These are phyloP conservation scores for Scutellaria galericulata DNA, from an alignment of 257 asterid genomes.

Conservation along the genomic window DNA sequence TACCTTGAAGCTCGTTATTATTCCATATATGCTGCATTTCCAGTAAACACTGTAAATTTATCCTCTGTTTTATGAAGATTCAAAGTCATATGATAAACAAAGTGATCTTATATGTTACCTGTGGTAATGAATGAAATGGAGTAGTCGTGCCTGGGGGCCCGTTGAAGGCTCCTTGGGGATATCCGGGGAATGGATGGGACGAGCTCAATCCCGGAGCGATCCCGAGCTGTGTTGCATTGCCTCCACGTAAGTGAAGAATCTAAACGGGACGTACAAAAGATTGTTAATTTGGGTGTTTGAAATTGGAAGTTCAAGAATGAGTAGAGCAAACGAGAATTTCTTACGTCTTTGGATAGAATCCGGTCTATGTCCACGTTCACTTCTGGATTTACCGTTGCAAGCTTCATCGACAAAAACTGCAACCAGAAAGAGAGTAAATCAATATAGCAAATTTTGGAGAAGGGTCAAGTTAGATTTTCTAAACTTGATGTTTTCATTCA, in stretches of 20 bases:
- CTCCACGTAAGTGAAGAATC: conserved; percentile 70
- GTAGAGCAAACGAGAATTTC: conserved; percentile 28
- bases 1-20: conserved; percentile 61
- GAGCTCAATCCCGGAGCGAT: conserved; percentile 54
- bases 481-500: not conserved
- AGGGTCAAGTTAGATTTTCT: not conserved
- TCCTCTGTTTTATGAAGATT: not conserved
- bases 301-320: not conserved
- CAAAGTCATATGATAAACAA: not conserved
- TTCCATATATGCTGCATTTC: conserved; percentile 61
- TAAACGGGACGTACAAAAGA: conserved; percentile 33
- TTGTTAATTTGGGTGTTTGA: conserved; percentile 5
- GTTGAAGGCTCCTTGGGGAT: conserved; percentile 57
- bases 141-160: conserved; percentile 46
- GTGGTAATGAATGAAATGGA: conserved; percentile 61
- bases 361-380: conserved; percentile 67
- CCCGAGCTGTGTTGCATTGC: conserved; percentile 51
- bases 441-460: not conserved
- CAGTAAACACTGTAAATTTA: conserved; percentile 1
- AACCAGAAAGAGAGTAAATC: conserved; percentile 29
- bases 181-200: conserved; percentile 58
- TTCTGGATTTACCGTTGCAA: conserved; percentile 85
- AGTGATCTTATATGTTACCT: conserved; percentile 47
- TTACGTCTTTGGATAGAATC: conserved; percentile 75
- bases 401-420: conserved; percentile 93